These are phyloP conservation scores for Aspergillus felis DNA, from an alignment of 2,329 filamentous ascomycete genomes.

Conservation along the genomic window DNA sequence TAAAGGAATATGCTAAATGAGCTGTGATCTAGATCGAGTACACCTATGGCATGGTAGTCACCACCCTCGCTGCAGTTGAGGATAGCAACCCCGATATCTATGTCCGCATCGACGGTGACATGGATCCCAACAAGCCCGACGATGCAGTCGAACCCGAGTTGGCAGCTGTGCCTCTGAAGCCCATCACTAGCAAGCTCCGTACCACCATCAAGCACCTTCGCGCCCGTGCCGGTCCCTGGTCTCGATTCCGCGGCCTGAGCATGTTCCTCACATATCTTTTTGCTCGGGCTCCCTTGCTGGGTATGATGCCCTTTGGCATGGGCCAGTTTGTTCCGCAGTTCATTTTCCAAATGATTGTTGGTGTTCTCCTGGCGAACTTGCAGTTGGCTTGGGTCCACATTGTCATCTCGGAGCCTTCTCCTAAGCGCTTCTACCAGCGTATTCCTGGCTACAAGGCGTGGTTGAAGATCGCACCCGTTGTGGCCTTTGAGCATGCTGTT, in stretches of 20 bases:
- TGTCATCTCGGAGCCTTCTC: constrained; percentile 68
- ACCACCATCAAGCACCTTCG: constrained; percentile 59
- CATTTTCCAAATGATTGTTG: constrained; percentile 54
- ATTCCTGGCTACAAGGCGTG: constrained; percentile 64
- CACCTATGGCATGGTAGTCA: constrained; percentile 57
- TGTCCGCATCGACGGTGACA: constrained; percentile 46
- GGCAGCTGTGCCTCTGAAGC: constrained; percentile 49
- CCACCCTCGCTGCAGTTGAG: constrained; percentile 63
- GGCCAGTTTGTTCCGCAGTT: constrained; percentile 42
- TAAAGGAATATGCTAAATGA: not conserved
- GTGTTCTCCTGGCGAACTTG: constrained; percentile 62
- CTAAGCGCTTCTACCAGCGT: constrained; percentile 63
- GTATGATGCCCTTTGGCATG: constrained; percentile 29
- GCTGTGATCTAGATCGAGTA: constrained; percentile 45
- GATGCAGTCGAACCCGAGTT: constrained; percentile 42
- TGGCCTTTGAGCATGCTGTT: constrained; percentile 58
- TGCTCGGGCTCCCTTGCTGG: constrained; percentile 43
- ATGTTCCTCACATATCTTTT: constrained; percentile 48
- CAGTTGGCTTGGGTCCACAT: constrained; percentile 80
- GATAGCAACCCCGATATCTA: constrained; percentile 52
- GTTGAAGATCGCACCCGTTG: constrained; percentile 66
- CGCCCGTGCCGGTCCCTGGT: constrained; percentile 59
- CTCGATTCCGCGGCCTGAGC: constrained; percentile 66
- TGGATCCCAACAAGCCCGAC: constrained; percentile 26
- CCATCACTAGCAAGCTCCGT: constrained; percentile 60